Base-by-base conservation (phyloP, 257 asterid genomes). In the Solanum neorickii region DNA sequence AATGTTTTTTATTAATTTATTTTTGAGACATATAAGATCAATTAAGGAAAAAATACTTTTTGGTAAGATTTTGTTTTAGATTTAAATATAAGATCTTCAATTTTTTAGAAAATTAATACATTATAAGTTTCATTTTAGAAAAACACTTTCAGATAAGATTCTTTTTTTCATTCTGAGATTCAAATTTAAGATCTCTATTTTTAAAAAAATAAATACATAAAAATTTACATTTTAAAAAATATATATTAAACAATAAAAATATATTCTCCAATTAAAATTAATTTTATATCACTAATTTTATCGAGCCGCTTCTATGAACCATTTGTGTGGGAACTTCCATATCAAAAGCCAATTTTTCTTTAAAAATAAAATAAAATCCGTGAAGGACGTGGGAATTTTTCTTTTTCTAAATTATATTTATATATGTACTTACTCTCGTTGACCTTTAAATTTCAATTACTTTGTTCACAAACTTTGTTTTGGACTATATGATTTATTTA, bases 171-270 rank as follows among this genome's bases (percentile, higher is more conserved):
- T n/a, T n/a, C 31, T n/a, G 3, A 11, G 11, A 62, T 7, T 62
- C 1, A 37, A 37, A 37, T 37, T 37, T 37, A 5, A 37, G 7
- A 5, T 37, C 39, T 37, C 7, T 37, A 37, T 5, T 37, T 37
- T 10, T 12, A 0, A 1, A n/a, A 3, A 23, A n/a, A 21, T 3
- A 11, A n/a, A n/a, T 0, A 62, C 12, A 60, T 2, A 23, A 23
- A 9, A 60, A 10, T 1, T 21, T 23, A 20, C 3, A 1, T 59
- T 23, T 23, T 23, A 0, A 4, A 23, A 62, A 9, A 62, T 23
- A 60, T 9, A 60, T 60, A 62, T n/a, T n/a, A 11, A n/a, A 11
- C 0, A 10, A 15, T 1, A 49, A 49, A 0, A 49, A 15, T 44
- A 49, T 0, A 0, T 1, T 7, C 1, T 15, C 8, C 5, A 2